Conservation (phyloP, 108 stramenopile genomes). For the Cylindrotheca closterium region DNA sequence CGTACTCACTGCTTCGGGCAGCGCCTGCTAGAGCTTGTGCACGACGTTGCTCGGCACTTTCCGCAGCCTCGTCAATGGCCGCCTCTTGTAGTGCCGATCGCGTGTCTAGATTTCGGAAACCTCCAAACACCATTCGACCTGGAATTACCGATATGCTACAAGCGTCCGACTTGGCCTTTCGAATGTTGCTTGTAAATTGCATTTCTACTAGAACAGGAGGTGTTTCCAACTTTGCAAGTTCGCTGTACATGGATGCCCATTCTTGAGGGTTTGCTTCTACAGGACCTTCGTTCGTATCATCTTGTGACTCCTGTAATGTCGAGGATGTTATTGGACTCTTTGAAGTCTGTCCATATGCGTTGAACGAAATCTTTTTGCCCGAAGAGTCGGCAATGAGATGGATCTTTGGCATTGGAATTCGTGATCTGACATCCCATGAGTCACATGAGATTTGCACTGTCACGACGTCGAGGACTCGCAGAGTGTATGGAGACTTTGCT, state of each 20-base stretch:
- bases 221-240: slow-evolving; percentile 10
- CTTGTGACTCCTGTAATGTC: not conserved
- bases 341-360: not conserved
- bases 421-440: slow-evolving; percentile 35
- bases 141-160: slow-evolving; percentile 7
- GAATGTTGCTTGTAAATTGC: slow-evolving; percentile 1
- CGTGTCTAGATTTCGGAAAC: slow-evolving; percentile 52
- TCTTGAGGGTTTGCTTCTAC: not conserved
- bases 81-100: slow-evolving; percentile 33
- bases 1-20: slow-evolving; percentile 27
- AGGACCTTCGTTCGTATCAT: not conserved
- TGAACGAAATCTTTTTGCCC: not conserved
- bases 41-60: slow-evolving; percentile 21
- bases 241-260: slow-evolving; percentile 19
- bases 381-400: slow-evolving; percentile 30
- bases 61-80: slow-evolving; percentile 29
- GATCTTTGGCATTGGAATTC: slow-evolving; percentile 43
- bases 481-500: not conserved
- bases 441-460: slow-evolving; percentile 43
- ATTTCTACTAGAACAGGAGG: slow-evolving; percentile 15
- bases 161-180: not conserved
- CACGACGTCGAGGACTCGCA: slow-evolving; percentile 47
- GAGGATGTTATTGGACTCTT: not conserved
- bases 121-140: slow-evolving; percentile 46
- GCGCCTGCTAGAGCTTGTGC: slow-evolving; percentile 12